These are phyloP conservation scores for Aegle marmelos DNA, from an alignment of 345 rosid species.

Conservation along the genomic window DNA sequence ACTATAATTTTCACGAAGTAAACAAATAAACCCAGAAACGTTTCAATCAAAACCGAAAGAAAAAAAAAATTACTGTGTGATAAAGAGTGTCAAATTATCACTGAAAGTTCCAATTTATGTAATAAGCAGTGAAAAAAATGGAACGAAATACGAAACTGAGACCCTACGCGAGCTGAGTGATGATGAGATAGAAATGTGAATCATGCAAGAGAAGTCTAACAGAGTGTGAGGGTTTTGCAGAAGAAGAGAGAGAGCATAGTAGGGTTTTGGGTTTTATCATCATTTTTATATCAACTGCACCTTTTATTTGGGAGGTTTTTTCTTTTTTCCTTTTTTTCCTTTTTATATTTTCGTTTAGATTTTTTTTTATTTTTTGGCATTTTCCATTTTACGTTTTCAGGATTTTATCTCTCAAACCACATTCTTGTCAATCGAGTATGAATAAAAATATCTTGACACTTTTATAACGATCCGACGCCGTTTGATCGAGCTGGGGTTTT, in stretches of 20 bases:
- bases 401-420: too few relatives aligned
- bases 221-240: conserved; percentile 16
- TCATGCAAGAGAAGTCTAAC: neutral
- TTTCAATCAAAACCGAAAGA: neutral
- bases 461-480: neutral
- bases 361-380: too few relatives aligned
- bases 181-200: neutral
- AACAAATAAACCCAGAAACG: neutral
- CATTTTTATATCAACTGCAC: neutral
- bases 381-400: too few relatives aligned
- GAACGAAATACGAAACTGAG: neutral
- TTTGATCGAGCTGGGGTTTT: neutral
- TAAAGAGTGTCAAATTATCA: neutral
- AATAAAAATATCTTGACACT: neutral
- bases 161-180: neutral
- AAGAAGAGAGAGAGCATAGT: conserved; percentile 6
- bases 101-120: neutral
- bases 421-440: neutral
- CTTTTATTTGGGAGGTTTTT: neutral
- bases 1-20: neutral
- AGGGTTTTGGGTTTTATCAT: conserved; percentile 61
- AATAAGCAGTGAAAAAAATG: neutral
- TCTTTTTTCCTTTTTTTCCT: neutral
- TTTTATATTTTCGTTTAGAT: neutral
- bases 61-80: neutral